Percentiles rank a stretch among this genome's conserved stretches.
Conservation (phyloP, 305 asterid species). For the Lippia alba region DNA sequence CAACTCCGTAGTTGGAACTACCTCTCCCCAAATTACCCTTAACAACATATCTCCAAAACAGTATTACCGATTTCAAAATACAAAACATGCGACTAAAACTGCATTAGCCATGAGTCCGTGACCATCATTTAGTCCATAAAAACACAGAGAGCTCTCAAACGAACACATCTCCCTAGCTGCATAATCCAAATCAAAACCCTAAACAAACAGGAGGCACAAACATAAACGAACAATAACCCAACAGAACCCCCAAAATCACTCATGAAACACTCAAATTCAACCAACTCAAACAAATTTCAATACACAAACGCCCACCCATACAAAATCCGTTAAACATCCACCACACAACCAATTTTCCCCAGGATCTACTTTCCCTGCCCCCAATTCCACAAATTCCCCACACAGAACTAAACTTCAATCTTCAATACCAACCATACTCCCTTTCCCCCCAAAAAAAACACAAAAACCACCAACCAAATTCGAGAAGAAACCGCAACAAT, state of each 20-base stretch:
- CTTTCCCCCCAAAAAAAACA: conserved; percentile 5
- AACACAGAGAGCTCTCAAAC: conserved; percentile 12
- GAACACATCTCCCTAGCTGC: conserved; percentile 10
- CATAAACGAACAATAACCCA: conserved; percentile 16
- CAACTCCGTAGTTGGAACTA: too few species aligned
- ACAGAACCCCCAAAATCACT: conserved; percentile 10
- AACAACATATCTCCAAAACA: not conserved
- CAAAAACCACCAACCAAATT: not conserved
- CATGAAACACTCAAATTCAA: not conserved
- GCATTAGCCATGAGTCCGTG: conserved; percentile 5
- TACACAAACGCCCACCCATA: conserved; percentile 11
- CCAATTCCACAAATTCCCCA: conserved; percentile 10
- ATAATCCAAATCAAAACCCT: conserved; percentile 34
- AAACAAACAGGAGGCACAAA: not conserved
- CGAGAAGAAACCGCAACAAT: conserved; percentile 14
- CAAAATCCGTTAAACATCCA: conserved; percentile 9
- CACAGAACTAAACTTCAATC: conserved; percentile 18
- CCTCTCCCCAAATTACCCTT: too few species aligned
- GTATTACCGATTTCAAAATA: not conserved
- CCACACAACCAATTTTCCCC: conserved; percentile 4
- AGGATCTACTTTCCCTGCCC: not conserved
- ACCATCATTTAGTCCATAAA: conserved; percentile 8
- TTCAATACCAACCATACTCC: not conserved
- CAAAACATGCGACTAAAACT: not conserved
- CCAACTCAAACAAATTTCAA: conserved; percentile 3